These are phyloP conservation scores for Dipodascus albidus DNA, from an alignment of 805 yeast species.

Conservation along the genomic window DNA sequence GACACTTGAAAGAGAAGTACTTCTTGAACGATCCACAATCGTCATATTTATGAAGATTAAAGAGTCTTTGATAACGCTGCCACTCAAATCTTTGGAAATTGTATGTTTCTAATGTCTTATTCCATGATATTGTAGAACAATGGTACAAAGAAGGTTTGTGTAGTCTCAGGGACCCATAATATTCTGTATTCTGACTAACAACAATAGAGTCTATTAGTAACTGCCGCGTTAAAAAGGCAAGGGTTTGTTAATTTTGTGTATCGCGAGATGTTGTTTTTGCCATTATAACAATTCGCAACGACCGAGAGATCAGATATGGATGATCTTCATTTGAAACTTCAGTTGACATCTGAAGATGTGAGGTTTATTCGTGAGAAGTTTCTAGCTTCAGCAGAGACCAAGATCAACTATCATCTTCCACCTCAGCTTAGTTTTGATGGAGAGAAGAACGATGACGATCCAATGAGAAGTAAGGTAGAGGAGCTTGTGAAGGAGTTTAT, in stretches of 20 bases:
- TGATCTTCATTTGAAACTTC: constrained; percentile 32
- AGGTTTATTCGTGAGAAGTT: constrained; percentile 37
- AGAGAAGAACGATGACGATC: constrained; percentile 35
- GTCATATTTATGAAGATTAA: not conserved
- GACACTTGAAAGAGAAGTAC: not conserved
- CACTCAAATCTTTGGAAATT: not conserved
- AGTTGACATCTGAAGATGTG: constrained; percentile 42
- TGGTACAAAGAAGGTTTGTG: not conserved
- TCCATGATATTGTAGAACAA: not conserved
- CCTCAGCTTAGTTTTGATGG: constrained; percentile 25
- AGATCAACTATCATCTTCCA: constrained; percentile 35
- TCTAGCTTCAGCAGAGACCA: constrained; percentile 30
- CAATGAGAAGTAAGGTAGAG: constrained; percentile 35
- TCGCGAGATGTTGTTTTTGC: not conserved
- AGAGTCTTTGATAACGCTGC: too few relatives aligned
- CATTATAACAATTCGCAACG: not conserved
- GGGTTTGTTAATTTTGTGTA: not conserved
- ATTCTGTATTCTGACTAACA: not conserved
- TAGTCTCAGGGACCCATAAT: not conserved
- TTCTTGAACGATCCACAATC: not conserved
- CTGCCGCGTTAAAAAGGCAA: too few relatives aligned
- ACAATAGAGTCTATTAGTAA: too few relatives aligned
- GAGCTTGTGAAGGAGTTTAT: constrained; percentile 27
- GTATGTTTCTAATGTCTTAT: not conserved
- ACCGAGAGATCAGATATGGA: constrained; percentile 7